Conservation (phyloP, 2,329 filamentous ascomycete species). For the Apiospora pterosperma region DNA sequence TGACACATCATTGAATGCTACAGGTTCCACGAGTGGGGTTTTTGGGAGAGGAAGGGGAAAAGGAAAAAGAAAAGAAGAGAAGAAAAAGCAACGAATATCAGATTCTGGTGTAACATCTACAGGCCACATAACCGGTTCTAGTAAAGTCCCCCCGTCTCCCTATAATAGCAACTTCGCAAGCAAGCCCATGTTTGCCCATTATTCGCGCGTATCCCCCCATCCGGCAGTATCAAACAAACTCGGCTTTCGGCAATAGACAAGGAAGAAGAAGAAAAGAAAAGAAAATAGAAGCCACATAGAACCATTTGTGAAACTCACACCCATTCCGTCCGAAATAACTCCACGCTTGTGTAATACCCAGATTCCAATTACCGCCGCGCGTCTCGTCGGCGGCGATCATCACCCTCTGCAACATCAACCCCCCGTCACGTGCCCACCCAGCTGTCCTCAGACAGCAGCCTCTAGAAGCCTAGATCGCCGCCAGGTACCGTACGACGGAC, state of each 20-base stretch:
- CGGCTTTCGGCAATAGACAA: not conserved
- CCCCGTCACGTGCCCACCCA: not conserved
- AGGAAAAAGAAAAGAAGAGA: not conserved
- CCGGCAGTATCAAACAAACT: not conserved
- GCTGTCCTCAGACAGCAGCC: not conserved
- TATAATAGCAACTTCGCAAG: not conserved
- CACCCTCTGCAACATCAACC: not conserved
- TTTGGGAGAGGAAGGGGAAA: not conserved
- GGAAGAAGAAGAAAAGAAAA: not conserved
- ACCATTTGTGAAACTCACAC: not conserved
- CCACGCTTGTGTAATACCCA: not conserved
- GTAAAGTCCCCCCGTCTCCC: not conserved
- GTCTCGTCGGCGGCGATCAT: not conserved
- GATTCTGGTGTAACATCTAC: not conserved
- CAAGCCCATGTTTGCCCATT: not conserved
- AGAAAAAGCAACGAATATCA: not conserved
- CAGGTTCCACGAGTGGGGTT: not conserved
- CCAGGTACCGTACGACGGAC: not conserved
- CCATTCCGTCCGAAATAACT: not conserved
- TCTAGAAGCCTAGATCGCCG: not conserved
- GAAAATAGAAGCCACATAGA: not conserved
- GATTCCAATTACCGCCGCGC: not conserved
- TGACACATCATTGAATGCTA: not conserved
- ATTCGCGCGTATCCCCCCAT: not conserved
- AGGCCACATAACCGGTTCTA: not conserved